A percentile compares a stretch with the other conserved stretches of the same genome.
phyloP scores from a whole-genome alignment of 169 alveolate species.

The Cyclospora cayetanensis region DNA sequence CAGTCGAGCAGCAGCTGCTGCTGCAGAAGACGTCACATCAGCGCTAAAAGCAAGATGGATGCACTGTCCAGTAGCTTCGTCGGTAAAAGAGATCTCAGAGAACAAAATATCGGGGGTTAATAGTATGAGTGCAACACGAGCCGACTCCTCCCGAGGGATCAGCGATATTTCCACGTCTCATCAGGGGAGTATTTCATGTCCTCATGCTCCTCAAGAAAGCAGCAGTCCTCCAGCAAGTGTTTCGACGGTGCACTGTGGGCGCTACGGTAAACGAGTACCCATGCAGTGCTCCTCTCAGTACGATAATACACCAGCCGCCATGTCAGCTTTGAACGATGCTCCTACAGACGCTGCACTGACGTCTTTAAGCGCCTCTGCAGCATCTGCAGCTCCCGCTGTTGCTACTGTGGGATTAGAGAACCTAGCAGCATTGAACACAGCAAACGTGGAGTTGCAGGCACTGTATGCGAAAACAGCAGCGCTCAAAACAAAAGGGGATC shows the following conservation, averaged over 20 bases:
- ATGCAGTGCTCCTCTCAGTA: neutral
- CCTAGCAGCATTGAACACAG: neutral
- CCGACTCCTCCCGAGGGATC: neutral
- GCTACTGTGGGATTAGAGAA: neutral
- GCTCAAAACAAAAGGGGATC: neutral
- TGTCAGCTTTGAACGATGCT: neutral
- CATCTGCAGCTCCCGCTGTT: constrained; percentile 3
- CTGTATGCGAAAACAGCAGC: neutral
- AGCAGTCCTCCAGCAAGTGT: neutral
- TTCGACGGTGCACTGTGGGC: neutral
- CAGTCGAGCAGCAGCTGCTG: constrained; percentile 15
- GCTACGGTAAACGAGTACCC: neutral
- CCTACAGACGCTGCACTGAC: neutral
- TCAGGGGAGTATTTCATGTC: neutral
- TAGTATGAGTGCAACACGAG: neutral
- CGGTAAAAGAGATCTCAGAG: neutral
- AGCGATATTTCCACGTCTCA: neutral
- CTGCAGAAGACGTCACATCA: neutral
- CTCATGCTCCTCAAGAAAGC: neutral
- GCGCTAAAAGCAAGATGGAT: neutral
- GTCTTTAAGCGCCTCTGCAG: neutral
- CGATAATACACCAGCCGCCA: neutral
- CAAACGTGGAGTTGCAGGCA: neutral
- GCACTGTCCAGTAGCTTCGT: too few relatives aligned
- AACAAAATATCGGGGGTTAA: neutral